Evolutionary conservation across 176 grass and related monocot species (phyloP).

Genomic region (sorghum (Sorghum bicolor)): DNA sequence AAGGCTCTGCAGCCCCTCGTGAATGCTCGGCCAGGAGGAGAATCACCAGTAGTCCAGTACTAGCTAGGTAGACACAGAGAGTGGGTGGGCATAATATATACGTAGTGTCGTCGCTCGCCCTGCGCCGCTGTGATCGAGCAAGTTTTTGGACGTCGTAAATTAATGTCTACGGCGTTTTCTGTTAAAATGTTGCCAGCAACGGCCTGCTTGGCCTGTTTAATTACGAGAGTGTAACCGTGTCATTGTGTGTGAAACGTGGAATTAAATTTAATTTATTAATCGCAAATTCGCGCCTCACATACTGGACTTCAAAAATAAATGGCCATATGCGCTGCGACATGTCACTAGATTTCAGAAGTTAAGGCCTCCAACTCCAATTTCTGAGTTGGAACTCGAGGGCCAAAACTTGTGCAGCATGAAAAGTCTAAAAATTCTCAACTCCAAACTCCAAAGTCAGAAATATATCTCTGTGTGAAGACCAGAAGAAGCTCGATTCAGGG

Average conservation of each 20-base stretch:
- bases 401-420: not conserved
- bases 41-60: slow-evolving; percentile 40
- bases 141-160: not conserved
- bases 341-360: not conserved
- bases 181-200: not conserved
- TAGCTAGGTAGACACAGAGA: not conserved
- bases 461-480: not conserved
- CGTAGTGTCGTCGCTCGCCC: not conserved
- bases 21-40: slow-evolving; percentile 31
- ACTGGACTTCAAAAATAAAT: no score
- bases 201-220: not conserved
- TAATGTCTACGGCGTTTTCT: not conserved
- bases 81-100: no score
- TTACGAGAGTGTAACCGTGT: not conserved
- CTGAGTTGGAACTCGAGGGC: not conserved
- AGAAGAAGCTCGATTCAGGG: not conserved
- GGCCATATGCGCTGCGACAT: not conserved
- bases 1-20: slow-evolving; percentile 82
- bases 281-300: not conserved
- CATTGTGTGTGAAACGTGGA: not conserved
- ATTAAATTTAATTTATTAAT: not conserved
- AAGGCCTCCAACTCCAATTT: not conserved
- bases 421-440: not conserved
- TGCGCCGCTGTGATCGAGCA: not conserved
- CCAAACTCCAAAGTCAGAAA: no score